A percentile compares a stretch with the other conserved stretches of the same genome.
Evolutionary conservation across 352 stramenopile genomes (phyloP).

Genomic region (Pythium biforme): DNA sequence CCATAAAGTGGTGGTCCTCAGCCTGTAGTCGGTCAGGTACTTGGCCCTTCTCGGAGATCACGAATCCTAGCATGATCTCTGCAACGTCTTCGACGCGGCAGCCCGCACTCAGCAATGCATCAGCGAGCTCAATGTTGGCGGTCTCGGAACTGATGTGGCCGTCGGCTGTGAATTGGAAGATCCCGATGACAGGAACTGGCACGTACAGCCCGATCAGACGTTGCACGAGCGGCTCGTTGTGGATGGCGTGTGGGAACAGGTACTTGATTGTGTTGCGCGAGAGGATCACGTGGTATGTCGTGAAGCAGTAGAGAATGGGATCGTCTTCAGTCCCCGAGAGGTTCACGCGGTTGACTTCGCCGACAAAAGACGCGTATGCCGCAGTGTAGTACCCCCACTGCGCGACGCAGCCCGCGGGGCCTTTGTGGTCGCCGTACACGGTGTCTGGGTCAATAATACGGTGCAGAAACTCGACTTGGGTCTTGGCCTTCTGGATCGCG

Average conservation of each 20-base stretch:
- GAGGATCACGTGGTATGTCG: constrained; percentile 29
- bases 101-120: constrained; percentile 23
- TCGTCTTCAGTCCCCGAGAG: constrained; percentile 29
- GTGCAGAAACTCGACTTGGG: constrained; percentile 23
- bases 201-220: constrained; percentile 29
- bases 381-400: constrained; percentile 33
- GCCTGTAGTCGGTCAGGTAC: constrained; percentile 25
- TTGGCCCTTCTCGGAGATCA: constrained; percentile 17
- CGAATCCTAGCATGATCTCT: constrained; percentile 26
- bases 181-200: constrained; percentile 20
- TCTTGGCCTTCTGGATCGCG: constrained; percentile 17
- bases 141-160: constrained; percentile 26
- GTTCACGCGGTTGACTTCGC: constrained; percentile 25
- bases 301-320: constrained; percentile 29
- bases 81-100: constrained; percentile 24
- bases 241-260: constrained; percentile 27
- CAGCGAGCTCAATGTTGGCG: constrained; percentile 25
- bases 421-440: constrained; percentile 29
- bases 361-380: constrained; percentile 28
- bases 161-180: constrained; percentile 24
- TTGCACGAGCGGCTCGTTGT: constrained; percentile 27
- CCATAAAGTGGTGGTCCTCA: constrained; percentile 22
- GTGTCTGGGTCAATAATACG: constrained; percentile 22
- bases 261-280: constrained; percentile 30
- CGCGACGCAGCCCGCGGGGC: constrained; percentile 4